Evolutionary conservation across 2,329 filamentous ascomycete genomes (phyloP), one percentile per base, ranked within the genome.

Genomic region (Talaromyces atroroseus): DNA sequence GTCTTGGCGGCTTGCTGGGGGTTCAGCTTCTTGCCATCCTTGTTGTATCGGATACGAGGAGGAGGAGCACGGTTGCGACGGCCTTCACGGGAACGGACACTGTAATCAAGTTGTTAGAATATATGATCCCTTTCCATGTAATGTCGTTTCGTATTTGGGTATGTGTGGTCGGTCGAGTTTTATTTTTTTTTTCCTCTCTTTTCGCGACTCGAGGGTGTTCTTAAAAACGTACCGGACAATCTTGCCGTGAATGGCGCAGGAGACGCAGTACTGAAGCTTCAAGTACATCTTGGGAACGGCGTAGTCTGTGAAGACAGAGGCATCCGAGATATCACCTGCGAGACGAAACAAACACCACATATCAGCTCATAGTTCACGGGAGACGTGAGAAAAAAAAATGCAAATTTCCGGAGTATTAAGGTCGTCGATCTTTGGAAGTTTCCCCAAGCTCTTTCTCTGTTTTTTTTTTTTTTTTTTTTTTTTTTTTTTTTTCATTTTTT

Each of bases 221-320:
- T 26, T n/a, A 42, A 36, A 14, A 36, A 47, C 92, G 80, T 94
- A 97, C 92, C 94, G 92, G 81, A 99, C 95, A 80, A 99, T 99
- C 89, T 99, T 99, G 86, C 94, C 94, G 86, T 99, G 94, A 69
- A 99, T 99, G 76, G 94, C 94, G 82, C 94, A 99, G 80, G 92
- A 97, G 76, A 99, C 94, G 80, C 94, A 99, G 90, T 99, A 99
- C 85, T 99, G 94, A 79, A 99, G 88, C 89, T 99, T 99, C 82
- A 99, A 85, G 90, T 99, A 99, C 95, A 99, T 99, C 90, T 99
- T 99, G 82, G 94, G 94, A 75, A 99, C 92, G 71, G 91, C 92
- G 86, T 99, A 99, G 84, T 99, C 94, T 74, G 89, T 80, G 82
- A 97, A 99, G 80, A 99, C 94, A 74, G 94, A 97, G 75, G 95